These are phyloP conservation scores for Fraxinus baroniana DNA, from an alignment of 305 asterid species.

Conservation along the genomic window DNA sequence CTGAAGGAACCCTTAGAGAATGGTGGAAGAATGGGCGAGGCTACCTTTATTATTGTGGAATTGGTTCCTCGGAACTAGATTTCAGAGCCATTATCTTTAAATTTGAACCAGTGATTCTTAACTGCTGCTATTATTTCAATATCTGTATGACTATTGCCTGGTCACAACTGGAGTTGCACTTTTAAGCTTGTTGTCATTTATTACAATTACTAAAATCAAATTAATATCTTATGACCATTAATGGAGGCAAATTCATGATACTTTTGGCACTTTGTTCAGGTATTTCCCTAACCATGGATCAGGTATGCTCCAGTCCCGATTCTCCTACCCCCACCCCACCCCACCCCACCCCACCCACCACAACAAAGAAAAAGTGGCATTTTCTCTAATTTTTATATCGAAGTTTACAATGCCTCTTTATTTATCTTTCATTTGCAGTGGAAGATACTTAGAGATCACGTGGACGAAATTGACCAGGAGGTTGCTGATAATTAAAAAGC, in stretches of 20 bases:
- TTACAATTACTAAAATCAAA: neutral
- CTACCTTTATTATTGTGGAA: neutral
- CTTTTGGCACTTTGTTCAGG: constrained; percentile 33
- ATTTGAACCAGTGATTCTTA: neutral
- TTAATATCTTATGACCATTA: neutral
- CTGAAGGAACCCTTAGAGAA: neutral
- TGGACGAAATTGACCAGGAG: constrained; percentile 55
- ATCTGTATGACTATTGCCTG: neutral
- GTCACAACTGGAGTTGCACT: neutral
- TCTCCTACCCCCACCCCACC: neutral
- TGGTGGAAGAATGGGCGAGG: neutral
- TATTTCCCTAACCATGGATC: constrained; percentile 52
- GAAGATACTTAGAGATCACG: constrained; percentile 52
- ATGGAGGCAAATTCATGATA: neutral
- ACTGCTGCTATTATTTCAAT: neutral
- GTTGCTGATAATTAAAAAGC: constrained; percentile 33
- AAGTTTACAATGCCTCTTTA: neutral
- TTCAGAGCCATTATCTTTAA: neutral
- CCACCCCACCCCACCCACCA: too few relatives aligned
- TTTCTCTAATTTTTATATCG: neutral
- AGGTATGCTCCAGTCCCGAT: constrained; percentile 30
- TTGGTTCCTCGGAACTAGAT: neutral
- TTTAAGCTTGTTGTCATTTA: neutral
- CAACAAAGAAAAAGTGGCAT: neutral
- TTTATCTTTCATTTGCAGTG: constrained; percentile 40